phyloP scores from a whole-genome alignment of 192 early-diverging fungal genomes.

The Coemansia sp. region DNA sequence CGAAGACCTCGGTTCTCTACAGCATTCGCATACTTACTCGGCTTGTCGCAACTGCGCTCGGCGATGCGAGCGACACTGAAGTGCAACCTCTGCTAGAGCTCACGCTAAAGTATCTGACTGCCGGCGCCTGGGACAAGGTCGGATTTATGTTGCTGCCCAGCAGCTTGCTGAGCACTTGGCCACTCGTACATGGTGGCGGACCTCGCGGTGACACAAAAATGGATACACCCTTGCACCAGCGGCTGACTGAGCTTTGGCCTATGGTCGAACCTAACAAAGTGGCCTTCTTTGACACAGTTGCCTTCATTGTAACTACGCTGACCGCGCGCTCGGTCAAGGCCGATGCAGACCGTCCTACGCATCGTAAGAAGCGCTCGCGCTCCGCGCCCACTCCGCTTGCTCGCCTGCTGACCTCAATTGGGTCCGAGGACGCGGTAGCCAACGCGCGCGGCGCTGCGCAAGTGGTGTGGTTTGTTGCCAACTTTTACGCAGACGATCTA shows the following conservation, averaged over 20 bases:
- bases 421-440: constrained; percentile 21
- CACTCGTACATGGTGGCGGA: constrained; percentile 2
- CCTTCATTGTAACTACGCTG: constrained; percentile 28
- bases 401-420: constrained; percentile 32
- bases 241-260: constrained; percentile 17
- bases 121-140: constrained; percentile 46
- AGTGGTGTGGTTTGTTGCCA: constrained; percentile 39
- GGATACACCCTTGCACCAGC: constrained; percentile 11
- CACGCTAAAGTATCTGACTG: constrained; percentile 34
- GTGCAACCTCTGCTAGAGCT: constrained; percentile 32
- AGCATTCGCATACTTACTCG: constrained; percentile 41
- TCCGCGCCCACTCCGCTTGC: constrained; percentile 33
- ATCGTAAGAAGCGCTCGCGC: constrained; percentile 35
- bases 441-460: constrained; percentile 47
- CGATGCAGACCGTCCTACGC: constrained; percentile 1
- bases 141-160: constrained; percentile 49
- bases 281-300: constrained; percentile 50
- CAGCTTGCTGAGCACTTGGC: constrained; percentile 38
- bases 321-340: neutral
- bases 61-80: constrained; percentile 9
- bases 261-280: constrained; percentile 28
- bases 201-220: neutral
- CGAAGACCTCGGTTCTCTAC: constrained; percentile 33
- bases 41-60: constrained; percentile 16
- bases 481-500: constrained; percentile 29